These are phyloP conservation scores for Theileria orientalis DNA, from an alignment of 169 alveolate species.

Conservation along the genomic window DNA sequence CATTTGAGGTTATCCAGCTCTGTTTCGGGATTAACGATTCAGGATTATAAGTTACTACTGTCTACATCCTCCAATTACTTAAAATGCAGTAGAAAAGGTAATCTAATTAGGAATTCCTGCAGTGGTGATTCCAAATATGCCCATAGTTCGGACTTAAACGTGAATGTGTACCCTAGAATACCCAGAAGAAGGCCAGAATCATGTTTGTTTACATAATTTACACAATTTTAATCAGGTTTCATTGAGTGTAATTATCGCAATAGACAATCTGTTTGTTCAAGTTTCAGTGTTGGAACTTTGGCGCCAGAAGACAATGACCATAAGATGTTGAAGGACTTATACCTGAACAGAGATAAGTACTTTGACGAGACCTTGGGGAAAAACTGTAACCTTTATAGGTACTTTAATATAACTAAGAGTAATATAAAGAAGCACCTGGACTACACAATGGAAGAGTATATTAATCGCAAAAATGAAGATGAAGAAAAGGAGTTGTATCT, in stretches of 20 bases:
- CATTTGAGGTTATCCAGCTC: neutral
- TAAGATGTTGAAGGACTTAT: conserved; percentile 32
- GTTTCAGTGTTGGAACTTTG: neutral
- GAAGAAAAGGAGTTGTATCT: conserved; percentile 17
- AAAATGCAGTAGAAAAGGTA: no score
- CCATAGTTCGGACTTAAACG: no score
- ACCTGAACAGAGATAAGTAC: conserved; percentile 31
- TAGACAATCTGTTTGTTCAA: no score
- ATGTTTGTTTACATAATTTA: no score
- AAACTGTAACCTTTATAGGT: conserved; percentile 47
- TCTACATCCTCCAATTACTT: neutral
- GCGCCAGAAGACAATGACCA: conserved; percentile 24
- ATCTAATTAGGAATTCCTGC: no score
- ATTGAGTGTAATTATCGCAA: no score
- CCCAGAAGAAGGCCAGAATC: no score
- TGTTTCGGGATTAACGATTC: neutral
- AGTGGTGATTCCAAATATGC: no score
- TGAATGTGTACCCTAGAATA: no score
- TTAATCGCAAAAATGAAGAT: conserved; percentile 21
- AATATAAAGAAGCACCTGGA: conserved; percentile 50
- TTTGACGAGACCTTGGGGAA: conserved; percentile 20
- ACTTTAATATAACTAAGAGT: conserved; percentile 45
- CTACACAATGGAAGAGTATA: conserved; percentile 53
- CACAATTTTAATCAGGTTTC: no score
- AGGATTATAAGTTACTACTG: neutral